Evolutionary conservation across 495 filamentous ascomycete species (phyloP), one percentile per base, ranked within the genome.

Genomic region (Penicillium daleae): DNA sequence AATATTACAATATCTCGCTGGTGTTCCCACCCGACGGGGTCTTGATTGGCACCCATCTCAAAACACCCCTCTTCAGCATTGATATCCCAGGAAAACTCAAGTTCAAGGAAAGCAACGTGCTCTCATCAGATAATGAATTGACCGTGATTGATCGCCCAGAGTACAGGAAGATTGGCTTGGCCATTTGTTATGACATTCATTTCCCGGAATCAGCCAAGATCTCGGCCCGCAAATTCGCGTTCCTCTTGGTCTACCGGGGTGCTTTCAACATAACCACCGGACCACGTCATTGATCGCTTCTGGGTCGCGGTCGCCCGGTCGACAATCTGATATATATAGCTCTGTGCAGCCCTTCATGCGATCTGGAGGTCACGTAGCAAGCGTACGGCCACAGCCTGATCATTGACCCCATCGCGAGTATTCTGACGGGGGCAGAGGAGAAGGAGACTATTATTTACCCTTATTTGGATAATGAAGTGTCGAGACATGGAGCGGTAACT

Each of bases 51-150:
- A 90, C 86, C 3, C 93, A 99, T 71, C 87, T 96, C 63, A 99
- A 99, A 74, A 86, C 95, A 19, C 95, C 98, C 72, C 83, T 99
- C 17, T 99, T 99, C 78, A 96, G 98, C 78, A 99, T 99, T 67
- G 90, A 94, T 73, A 99, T 99, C 69, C 95, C 95, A 1, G 93
- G 92, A 29, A 91, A 92, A 74, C 97, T 99, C 73, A 88, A 71
- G 15, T 99, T 99, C 80, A 85, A 85, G 61, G 95, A 99, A 76
- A 91, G 87, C 56, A 92, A 97, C 50, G 92, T 97, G 9, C 82
- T 99, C 21, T 88, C 83, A 1, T 89, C 95, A 0, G 95, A 96
- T 0, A 86, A 92, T 74, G 85, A 89, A 64, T 66, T 96, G 44
- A 96, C 94, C 0, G 72, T 97, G 0, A 78, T 98, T 22, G 89